Percentiles rank a stretch among this genome's conserved stretches.
These are phyloP conservation scores for Polygonum maritimum DNA, from an alignment of 148 eudicot genomes.

Conservation along the genomic window DNA sequence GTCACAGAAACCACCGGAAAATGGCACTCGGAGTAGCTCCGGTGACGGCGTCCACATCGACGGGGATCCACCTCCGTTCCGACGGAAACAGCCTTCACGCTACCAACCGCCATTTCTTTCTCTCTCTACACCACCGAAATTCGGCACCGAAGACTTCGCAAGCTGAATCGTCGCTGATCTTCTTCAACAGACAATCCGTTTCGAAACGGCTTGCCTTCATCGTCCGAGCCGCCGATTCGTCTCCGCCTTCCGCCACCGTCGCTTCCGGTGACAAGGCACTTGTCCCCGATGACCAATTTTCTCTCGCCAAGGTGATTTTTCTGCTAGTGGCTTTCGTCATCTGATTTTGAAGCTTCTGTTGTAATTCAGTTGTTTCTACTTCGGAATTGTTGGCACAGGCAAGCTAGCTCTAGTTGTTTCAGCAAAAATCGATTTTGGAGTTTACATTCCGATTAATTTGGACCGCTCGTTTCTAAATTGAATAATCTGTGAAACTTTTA, in stretches of 20 bases:
- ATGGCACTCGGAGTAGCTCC: slow-evolving; percentile 21
- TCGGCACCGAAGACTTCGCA: neutral
- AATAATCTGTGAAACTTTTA: neutral
- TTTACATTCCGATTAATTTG: neutral
- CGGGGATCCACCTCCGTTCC: slow-evolving; percentile 9
- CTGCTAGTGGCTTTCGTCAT: neutral
- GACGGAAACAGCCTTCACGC: slow-evolving; percentile 8
- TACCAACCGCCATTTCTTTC: slow-evolving; percentile 15
- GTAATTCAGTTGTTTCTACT: neutral
- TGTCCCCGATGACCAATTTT: slow-evolving; percentile 56
- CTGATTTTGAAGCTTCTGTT: neutral
- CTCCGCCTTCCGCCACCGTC: slow-evolving; percentile 29
- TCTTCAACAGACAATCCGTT: slow-evolving; percentile 13
- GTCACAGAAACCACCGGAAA: slow-evolving; percentile 5
- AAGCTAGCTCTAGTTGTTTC: neutral
- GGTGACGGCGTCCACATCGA: slow-evolving; percentile 2
- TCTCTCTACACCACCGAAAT: slow-evolving; percentile 25
- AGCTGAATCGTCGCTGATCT: neutral
- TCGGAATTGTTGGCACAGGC: neutral
- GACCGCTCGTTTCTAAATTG: neutral
- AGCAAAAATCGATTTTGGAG: neutral
- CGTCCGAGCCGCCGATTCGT: slow-evolving; percentile 60
- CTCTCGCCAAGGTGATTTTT: slow-evolving; percentile 50
- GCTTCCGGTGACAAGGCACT: slow-evolving; percentile 29
- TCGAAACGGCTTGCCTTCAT: slow-evolving; percentile 21